These are phyloP conservation scores for Rhodotorula toruloides DNA, from an alignment of 768 basidiomycete genomes.

Conservation along the genomic window DNA sequence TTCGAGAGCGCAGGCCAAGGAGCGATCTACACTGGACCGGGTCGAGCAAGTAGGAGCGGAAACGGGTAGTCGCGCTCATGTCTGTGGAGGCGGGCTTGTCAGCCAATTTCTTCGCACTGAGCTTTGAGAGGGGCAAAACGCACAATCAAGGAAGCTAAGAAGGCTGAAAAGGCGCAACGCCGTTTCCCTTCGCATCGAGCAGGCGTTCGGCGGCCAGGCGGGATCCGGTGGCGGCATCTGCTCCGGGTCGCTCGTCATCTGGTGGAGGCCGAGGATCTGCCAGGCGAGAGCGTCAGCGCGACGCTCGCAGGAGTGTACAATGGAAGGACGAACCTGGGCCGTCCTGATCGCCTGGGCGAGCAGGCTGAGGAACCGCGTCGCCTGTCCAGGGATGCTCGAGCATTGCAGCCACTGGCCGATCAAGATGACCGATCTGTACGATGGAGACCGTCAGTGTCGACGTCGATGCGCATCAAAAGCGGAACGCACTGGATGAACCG, in stretches of 20 bases:
- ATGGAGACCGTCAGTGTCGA: too few relatives aligned
- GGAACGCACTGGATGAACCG: slow-evolving; percentile 23
- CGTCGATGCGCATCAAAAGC: not conserved
- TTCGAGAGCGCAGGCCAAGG: not conserved
- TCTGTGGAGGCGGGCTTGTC: not conserved
- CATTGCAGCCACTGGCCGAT: slow-evolving; percentile 21
- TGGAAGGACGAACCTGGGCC: not conserved
- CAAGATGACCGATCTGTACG: slow-evolving; percentile 1
- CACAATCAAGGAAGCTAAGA: slow-evolving; percentile 22
- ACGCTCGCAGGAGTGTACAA: not conserved
- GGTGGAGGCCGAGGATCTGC: slow-evolving; percentile 34
- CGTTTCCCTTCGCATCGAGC: slow-evolving; percentile 9
- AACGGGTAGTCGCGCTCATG: slow-evolving; percentile 18
- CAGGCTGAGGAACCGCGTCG: slow-evolving; percentile 12
- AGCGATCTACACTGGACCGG: slow-evolving; percentile 5
- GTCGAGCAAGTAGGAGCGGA: slow-evolving; percentile 26
- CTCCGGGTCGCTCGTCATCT: slow-evolving; percentile 15
- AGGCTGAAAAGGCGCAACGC: slow-evolving; percentile 21
- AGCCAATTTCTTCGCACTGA: too few relatives aligned
- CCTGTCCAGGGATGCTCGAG: slow-evolving; percentile 10
- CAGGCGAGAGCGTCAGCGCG: not conserved
- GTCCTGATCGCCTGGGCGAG: slow-evolving; percentile 16
- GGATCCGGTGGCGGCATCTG: slow-evolving; percentile 34
- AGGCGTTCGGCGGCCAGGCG: slow-evolving; percentile 21
- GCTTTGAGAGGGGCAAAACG: not conserved